Percentiles rank a stretch among this genome's conserved stretches.
Evolutionary conservation across 2,329 filamentous ascomycete genomes (phyloP).

Genomic region (Neofusicoccum sp.): DNA sequence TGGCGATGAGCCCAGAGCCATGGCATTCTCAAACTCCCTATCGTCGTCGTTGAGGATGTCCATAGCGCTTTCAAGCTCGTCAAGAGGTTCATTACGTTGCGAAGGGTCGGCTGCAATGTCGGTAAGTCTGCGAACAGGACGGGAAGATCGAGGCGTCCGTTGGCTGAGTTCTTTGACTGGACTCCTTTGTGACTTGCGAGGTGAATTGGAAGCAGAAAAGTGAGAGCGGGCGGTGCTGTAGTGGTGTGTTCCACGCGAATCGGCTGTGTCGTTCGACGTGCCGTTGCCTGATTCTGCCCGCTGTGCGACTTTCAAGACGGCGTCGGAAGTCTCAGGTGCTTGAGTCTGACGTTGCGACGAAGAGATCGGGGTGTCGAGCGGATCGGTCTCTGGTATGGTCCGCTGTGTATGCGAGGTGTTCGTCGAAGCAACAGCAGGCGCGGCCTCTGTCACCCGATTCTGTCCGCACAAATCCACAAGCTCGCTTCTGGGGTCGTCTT

Average conservation of each 20-base stretch:
- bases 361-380: neutral
- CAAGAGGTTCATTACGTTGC: slow-evolving; percentile 21
- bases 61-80: slow-evolving; percentile 4
- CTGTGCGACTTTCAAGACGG: neutral
- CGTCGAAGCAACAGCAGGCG: neutral
- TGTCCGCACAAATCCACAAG: neutral
- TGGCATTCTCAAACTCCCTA: slow-evolving; percentile 24
- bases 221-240: slow-evolving; percentile 39
- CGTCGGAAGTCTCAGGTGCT: neutral
- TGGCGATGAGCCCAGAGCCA: slow-evolving; percentile 8
- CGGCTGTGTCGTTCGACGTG: neutral
- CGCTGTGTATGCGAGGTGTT: neutral
- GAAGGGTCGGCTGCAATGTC: slow-evolving; percentile 38
- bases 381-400: slow-evolving; percentile 12
- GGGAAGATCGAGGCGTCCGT: slow-evolving; percentile 11
- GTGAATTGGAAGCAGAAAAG: slow-evolving; percentile 26
- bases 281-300: neutral
- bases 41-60: slow-evolving; percentile 26
- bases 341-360: neutral
- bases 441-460: no score
- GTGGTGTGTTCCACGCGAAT: neutral
- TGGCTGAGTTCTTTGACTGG: slow-evolving; percentile 3
- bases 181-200: neutral
- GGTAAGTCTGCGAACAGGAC: slow-evolving; percentile 28
- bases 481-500: neutral